These are phyloP conservation scores for Albugo candida DNA, from an alignment of 352 stramenopile genomes.

Conservation along the genomic window DNA sequence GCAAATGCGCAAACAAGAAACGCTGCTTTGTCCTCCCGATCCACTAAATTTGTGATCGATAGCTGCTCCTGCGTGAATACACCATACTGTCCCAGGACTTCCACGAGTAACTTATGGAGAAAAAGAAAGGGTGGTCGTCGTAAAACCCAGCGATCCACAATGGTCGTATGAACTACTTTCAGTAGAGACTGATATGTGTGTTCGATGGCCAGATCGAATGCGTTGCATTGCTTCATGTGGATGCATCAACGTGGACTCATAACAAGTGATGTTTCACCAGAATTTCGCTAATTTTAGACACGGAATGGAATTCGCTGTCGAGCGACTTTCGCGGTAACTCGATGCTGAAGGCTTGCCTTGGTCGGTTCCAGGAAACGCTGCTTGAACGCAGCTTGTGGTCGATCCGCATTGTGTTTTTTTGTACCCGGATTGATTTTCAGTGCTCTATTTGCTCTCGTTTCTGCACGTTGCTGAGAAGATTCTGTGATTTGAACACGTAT, in stretches of 20 bases:
- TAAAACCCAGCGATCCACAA: constrained; percentile 45
- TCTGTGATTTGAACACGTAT: no score
- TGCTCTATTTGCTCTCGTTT: neutral
- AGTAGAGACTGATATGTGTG: constrained; percentile 47
- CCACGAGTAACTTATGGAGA: constrained; percentile 56
- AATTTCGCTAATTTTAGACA: no score
- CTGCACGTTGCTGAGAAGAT: no score
- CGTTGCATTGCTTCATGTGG: neutral
- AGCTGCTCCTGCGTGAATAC: constrained; percentile 55
- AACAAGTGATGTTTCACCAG: no score
- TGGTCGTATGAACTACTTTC: constrained; percentile 38
- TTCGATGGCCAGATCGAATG: constrained; percentile 14
- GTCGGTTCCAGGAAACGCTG: constrained; percentile 33
- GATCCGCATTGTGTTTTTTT: neutral
- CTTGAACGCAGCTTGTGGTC: neutral
- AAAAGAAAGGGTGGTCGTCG: constrained; percentile 61
- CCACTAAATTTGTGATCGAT: constrained; percentile 27
- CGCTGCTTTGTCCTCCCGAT: constrained; percentile 64
- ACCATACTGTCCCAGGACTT: constrained; percentile 31
- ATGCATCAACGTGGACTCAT: neutral
- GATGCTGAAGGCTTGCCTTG: constrained; percentile 36
- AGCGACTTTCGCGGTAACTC: constrained; percentile 4
- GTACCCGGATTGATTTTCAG: neutral
- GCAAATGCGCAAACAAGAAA: constrained; percentile 59
- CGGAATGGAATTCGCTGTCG: no score